phyloP scores from a whole-genome alignment of 441 rosid species.

The Bruguiera hainesii region DNA sequence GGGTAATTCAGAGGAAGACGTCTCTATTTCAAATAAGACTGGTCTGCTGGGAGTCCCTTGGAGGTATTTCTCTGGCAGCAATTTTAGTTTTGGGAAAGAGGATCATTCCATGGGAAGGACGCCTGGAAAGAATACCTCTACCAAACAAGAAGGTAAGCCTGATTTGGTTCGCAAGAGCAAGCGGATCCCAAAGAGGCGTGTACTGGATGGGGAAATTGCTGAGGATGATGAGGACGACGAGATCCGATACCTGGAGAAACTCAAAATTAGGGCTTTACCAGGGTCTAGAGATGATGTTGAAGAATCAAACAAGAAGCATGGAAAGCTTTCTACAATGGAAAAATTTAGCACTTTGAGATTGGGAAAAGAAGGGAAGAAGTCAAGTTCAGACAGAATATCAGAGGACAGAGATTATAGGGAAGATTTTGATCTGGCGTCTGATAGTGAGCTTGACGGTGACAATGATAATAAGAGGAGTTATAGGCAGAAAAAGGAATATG shows the following conservation, averaged over 20 bases:
- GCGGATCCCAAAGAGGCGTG: constrained; percentile 67
- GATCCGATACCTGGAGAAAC: constrained; percentile 74
- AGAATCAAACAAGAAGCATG: constrained; percentile 47
- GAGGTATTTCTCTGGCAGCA: constrained; percentile 60
- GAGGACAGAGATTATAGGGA: constrained; percentile 60
- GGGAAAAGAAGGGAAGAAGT: constrained; percentile 49
- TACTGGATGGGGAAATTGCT: constrained; percentile 55
- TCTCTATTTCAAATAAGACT: constrained; percentile 43
- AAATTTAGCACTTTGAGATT: constrained; percentile 31
- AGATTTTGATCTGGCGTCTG: constrained; percentile 50
- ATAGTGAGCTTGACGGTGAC: constrained; percentile 44
- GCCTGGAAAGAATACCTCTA: constrained; percentile 32
- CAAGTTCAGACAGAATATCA: constrained; percentile 34
- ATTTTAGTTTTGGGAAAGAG: constrained; percentile 57
- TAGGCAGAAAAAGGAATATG: constrained; percentile 51
- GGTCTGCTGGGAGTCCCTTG: constrained; percentile 70
- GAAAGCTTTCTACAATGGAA: constrained; percentile 52
- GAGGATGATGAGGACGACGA: constrained; percentile 74
- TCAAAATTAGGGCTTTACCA: constrained; percentile 44
- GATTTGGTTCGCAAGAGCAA: constrained; percentile 80
- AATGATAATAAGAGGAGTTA: constrained; percentile 33
- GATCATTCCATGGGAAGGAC: constrained; percentile 44
- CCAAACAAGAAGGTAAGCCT: constrained; percentile 49
- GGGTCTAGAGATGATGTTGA: constrained; percentile 48
- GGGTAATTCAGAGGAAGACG: constrained; percentile 51